Evolutionary conservation across 495 filamentous ascomycete genomes (phyloP).

Genomic region (Xylaria telfairii): DNA sequence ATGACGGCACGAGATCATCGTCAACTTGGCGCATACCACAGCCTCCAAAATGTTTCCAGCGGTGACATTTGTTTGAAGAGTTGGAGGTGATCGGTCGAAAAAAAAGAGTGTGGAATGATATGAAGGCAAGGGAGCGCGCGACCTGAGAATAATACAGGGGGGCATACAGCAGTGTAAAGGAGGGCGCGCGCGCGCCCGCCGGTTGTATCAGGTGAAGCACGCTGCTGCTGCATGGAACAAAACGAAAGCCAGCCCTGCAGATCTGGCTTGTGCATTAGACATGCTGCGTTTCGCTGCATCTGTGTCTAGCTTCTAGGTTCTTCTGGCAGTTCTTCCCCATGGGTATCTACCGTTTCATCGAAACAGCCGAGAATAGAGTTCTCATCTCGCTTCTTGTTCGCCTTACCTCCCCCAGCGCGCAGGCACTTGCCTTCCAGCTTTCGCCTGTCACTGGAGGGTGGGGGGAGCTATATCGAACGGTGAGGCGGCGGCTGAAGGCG

Average conservation of each 20-base stretch:
- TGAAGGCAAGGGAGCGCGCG: neutral
- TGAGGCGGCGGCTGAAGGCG: conserved; percentile 15
- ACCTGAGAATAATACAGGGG: conserved; percentile 9
- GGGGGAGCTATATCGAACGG: neutral
- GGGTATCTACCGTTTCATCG: neutral
- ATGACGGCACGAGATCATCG: conserved; percentile 3
- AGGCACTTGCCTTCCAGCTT: neutral
- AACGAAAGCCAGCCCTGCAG: conserved; percentile 9
- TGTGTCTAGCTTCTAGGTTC: neutral
- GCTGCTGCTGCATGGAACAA: conserved; percentile 11
- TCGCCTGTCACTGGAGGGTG: neutral
- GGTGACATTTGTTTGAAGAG: neutral
- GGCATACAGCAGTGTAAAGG: conserved; percentile 8
- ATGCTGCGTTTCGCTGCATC: neutral
- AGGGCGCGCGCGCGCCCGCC: conserved; percentile 15
- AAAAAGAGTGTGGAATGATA: neutral
- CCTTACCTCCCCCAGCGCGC: conserved; percentile 16
- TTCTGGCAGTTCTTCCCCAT: neutral
- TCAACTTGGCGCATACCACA: conserved; percentile 20
- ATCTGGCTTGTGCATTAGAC: conserved; percentile 8
- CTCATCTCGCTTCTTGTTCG: conserved; percentile 24
- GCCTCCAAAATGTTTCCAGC: neutral
- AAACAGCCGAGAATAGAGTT: conserved; percentile 15
- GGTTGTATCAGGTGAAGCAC: conserved; percentile 26
- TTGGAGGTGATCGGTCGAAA: conserved; percentile 15